Conservation (phyloP, 768 basidiomycete genomes). For the Gelatoporia subvermispora region DNA sequence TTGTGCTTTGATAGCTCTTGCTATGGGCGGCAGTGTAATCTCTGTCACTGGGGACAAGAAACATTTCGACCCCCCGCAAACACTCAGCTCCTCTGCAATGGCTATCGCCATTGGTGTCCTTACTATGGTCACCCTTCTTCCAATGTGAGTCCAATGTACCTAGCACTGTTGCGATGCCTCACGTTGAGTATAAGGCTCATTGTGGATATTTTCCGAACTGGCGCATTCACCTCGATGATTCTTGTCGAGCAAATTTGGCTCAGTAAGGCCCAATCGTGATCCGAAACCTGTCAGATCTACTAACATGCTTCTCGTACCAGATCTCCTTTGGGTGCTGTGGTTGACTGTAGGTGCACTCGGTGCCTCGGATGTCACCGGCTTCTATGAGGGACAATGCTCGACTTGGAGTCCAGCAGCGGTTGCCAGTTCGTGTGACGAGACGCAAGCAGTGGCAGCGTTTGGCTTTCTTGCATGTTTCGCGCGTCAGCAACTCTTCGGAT, state of each 20-base stretch:
- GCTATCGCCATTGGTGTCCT: conserved; percentile 17
- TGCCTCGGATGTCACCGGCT: conserved; percentile 5
- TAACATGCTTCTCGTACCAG: conserved; percentile 3
- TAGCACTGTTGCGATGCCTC: background rate
- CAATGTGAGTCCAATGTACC: conserved; percentile 13
- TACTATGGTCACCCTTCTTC: conserved; percentile 12
- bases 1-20: conserved; percentile 9
- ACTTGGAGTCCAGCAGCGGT: conserved; percentile 4
- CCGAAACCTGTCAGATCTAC: too few relatives aligned
- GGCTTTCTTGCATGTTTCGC: conserved; percentile 20
- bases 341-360: conserved; percentile 19
- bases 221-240: conserved; percentile 26
- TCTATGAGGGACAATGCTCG: conserved; percentile 8
- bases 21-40: conserved; percentile 6
- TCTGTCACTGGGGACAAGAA: conserved; percentile 3
- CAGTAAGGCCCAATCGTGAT: too few relatives aligned
- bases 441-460: conserved; percentile 24
- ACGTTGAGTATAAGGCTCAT: conserved; percentile 13
- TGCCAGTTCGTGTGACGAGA: conserved; percentile 19
- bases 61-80: conserved; percentile 5
- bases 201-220: conserved; percentile 20
- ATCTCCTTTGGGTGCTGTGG: conserved; percentile 27
- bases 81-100: conserved; percentile 10
- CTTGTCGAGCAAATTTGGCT: conserved; percentile 24
- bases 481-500: conserved; percentile 6